A percentile compares a stretch with the other conserved stretches of the same genome.
phyloP scores from a whole-genome alignment of 208 protist species.

The Trypanosoma theileri region DNA sequence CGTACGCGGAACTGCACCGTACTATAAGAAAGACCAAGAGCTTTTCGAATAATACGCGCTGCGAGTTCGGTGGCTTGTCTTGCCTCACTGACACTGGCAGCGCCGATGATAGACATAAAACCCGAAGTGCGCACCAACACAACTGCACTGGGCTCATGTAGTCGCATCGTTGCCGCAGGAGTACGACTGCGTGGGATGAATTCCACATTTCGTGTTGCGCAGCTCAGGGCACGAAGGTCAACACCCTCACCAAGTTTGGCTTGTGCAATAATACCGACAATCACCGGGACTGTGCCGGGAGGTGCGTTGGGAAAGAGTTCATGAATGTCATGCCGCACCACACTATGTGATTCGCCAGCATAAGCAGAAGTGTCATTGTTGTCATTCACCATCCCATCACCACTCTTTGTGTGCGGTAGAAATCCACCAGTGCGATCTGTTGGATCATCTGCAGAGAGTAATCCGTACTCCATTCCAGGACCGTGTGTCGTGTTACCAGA shows the following conservation, averaged over 20 bases:
- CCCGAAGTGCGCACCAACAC: constrained; percentile 79
- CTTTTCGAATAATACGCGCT: constrained; percentile 85
- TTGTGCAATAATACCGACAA: constrained; percentile 78
- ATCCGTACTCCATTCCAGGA: constrained; percentile 16
- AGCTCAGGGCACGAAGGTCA: constrained; percentile 79
- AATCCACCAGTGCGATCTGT: neutral
- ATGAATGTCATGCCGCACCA: constrained; percentile 25
- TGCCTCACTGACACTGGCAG: constrained; percentile 70
- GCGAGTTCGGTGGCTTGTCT: constrained; percentile 84
- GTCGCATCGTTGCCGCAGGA: constrained; percentile 74
- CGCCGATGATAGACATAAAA: constrained; percentile 74
- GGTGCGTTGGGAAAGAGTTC: constrained; percentile 69
- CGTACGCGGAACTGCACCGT: constrained; percentile 83
- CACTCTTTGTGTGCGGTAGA: neutral
- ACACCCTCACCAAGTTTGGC: constrained; percentile 66
- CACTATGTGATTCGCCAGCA: neutral
- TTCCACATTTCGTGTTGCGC: constrained; percentile 84
- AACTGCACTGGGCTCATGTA: constrained; percentile 77
- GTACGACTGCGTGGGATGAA: constrained; percentile 69
- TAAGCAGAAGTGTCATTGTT: neutral
- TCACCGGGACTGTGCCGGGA: constrained; percentile 64
- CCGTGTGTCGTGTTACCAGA: constrained; percentile 11
- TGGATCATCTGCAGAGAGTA: neutral
- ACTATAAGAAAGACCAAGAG: constrained; percentile 51
- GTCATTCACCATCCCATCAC: neutral